Percentiles rank a stretch among this genome's conserved stretches.
Conservation (phyloP, 225 moss, liverwort and hornwort species). For the Sphagnum contortum region DNA sequence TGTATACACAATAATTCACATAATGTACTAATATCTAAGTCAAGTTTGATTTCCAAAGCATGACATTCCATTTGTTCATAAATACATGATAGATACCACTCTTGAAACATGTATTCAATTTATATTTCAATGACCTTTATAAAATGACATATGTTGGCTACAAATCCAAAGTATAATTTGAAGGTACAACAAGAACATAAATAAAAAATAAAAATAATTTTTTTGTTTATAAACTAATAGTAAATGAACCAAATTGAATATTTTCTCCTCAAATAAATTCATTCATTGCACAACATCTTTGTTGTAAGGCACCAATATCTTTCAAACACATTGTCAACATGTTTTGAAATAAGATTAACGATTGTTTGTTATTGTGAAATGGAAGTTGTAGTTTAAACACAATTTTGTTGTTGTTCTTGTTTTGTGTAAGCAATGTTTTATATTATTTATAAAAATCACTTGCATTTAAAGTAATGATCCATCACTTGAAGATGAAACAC, state of each 20-base stretch:
- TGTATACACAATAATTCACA: too few relatives aligned
- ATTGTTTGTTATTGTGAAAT: constrained; percentile 1
- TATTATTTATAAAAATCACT: not conserved
- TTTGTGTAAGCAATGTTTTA: not conserved
- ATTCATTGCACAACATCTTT: not conserved
- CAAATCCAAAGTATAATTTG: not conserved
- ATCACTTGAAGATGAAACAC: too few relatives aligned
- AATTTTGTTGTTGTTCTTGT: not conserved
- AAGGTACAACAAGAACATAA: constrained; percentile 1
- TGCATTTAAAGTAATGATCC: too few relatives aligned
- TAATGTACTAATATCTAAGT: too few relatives aligned
- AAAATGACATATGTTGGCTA: constrained; percentile 3
- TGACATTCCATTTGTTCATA: not conserved
- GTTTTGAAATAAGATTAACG: not conserved
- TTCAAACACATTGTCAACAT: not conserved
- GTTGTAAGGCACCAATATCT: not conserved
- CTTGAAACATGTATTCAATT: not conserved
- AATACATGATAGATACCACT: not conserved
- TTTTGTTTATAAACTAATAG: not conserved
- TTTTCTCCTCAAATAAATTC: not conserved
- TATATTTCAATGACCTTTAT: constrained; percentile 5
- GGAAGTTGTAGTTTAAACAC: not conserved
- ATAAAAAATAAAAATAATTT: constrained; percentile 1
- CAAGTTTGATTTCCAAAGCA: too few relatives aligned
- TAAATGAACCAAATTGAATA: not conserved